These are phyloP conservation scores for Martiniozyma abietophila DNA, from an alignment of 805 yeast genomes.

Conservation along the genomic window DNA sequence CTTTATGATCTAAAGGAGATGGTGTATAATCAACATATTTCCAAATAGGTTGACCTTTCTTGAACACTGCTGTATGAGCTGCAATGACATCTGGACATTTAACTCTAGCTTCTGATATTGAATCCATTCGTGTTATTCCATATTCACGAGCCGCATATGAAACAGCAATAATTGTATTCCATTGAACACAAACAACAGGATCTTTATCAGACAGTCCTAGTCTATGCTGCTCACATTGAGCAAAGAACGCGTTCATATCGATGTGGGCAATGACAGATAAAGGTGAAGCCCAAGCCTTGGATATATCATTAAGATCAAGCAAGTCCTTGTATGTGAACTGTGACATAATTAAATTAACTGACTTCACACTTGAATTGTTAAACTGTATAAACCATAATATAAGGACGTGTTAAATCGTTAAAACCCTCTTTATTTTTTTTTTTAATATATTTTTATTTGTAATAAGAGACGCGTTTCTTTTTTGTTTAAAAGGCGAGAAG, in stretches of 20 bases:
- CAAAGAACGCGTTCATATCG: conserved; percentile 92
- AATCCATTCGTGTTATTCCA: conserved; percentile 76
- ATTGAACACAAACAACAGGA: conserved; percentile 92
- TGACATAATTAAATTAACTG: too few species aligned
- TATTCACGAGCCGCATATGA: conserved; percentile 79
- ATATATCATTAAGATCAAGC: conserved; percentile 35
- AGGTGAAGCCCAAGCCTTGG: conserved; percentile 50
- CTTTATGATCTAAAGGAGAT: conserved; percentile 59
- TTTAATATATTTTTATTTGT: too few species aligned
- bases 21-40: conserved; percentile 57
- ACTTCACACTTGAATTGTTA: too few species aligned
- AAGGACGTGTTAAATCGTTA: too few species aligned
- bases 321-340: conserved; percentile 42
- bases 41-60: conserved; percentile 81
- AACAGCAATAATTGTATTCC: conserved; percentile 86
- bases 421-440: too few species aligned
- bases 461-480: too few species aligned
- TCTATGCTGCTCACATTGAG: conserved; percentile 84
- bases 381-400: too few species aligned
- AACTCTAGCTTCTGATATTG: conserved; percentile 52
- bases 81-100: conserved; percentile 71
- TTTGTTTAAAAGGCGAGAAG: too few species aligned
- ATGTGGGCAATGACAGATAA: conserved; percentile 75
- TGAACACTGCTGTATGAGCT: conserved; percentile 92
- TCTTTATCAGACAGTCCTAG: conserved; percentile 53